Evolutionary conservation across 2,329 filamentous ascomycete genomes (phyloP).

Genomic region (Meredithiella fracta): DNA sequence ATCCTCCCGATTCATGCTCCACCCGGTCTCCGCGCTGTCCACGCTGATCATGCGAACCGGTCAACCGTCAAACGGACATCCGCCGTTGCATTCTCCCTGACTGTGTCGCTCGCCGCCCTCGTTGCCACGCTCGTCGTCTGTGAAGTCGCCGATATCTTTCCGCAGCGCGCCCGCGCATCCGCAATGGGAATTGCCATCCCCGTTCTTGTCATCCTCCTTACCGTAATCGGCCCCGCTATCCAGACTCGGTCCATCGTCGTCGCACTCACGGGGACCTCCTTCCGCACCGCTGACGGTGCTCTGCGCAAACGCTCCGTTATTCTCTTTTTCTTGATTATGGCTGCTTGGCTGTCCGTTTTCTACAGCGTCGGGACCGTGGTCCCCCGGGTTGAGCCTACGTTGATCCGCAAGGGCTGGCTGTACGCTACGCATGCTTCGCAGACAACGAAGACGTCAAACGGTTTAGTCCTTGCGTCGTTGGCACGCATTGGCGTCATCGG

Average conservation of each 20-base stretch:
- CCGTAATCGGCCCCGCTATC: constrained; percentile 61
- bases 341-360: constrained; percentile 54
- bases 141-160: constrained; percentile 64
- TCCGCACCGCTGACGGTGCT: constrained; percentile 20
- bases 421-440: constrained; percentile 11
- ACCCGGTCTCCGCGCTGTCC: constrained; percentile 37
- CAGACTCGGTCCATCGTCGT: constrained; percentile 51
- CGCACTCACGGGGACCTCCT: constrained; percentile 41
- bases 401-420: constrained; percentile 7
- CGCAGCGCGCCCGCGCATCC: constrained; percentile 46
- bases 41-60: constrained; percentile 40
- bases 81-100: constrained; percentile 55
- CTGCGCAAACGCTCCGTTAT: constrained; percentile 31
- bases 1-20: constrained; percentile 47
- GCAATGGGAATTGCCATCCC: constrained; percentile 56
- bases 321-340: constrained; percentile 45
- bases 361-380: constrained; percentile 58
- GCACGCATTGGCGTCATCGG: constrained; percentile 69
- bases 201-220: constrained; percentile 52
- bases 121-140: constrained; percentile 68
- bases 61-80: constrained; percentile 35
- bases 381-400: constrained; percentile 24
- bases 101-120: constrained; percentile 60
- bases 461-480: constrained; percentile 35
- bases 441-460: constrained; percentile 17